phyloP scores from a whole-genome alignment of 257 asterid species.

The Nicotiana otophora region DNA sequence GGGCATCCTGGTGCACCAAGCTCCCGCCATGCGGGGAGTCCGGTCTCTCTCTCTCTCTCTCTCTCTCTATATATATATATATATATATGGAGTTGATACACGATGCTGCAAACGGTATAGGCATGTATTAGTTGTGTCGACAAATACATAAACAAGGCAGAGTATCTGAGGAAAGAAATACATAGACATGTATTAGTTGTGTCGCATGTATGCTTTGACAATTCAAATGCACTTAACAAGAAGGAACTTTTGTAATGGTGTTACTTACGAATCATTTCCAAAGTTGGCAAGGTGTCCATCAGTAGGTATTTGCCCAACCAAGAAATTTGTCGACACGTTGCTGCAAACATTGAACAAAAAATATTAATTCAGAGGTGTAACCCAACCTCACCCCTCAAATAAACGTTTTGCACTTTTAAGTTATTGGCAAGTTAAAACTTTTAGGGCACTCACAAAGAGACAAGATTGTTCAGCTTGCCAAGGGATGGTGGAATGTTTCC shows the following conservation, averaged over 20 bases:
- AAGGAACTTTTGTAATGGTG: not conserved
- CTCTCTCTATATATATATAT: too few species aligned
- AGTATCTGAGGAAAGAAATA: not conserved
- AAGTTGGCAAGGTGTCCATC: constrained; percentile 79
- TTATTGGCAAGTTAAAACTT: not conserved
- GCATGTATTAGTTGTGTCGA: not conserved
- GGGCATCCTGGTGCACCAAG: too few species aligned
- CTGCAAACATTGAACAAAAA: constrained; percentile 46
- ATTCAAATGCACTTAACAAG: not conserved
- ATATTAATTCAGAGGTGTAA: not conserved
- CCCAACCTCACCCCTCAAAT: constrained; percentile 1
- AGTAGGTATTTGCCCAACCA: constrained; percentile 79
- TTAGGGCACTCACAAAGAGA: constrained; percentile 56
- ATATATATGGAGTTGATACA: not conserved
- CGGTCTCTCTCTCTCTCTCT: too few species aligned
- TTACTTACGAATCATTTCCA: constrained; percentile 71
- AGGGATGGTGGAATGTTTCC: constrained; percentile 88
- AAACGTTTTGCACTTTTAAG: not conserved
- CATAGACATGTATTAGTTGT: too few species aligned
- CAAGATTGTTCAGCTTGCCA: constrained; percentile 74
- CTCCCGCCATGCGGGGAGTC: too few species aligned
- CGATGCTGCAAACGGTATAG: not conserved
- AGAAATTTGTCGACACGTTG: constrained; percentile 90
- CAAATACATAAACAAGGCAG: not conserved
- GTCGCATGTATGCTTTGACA: not conserved